Base-by-base conservation (phyloP, 2,329 filamentous ascomycete species). In the Pseudodiploospora longispora region DNA sequence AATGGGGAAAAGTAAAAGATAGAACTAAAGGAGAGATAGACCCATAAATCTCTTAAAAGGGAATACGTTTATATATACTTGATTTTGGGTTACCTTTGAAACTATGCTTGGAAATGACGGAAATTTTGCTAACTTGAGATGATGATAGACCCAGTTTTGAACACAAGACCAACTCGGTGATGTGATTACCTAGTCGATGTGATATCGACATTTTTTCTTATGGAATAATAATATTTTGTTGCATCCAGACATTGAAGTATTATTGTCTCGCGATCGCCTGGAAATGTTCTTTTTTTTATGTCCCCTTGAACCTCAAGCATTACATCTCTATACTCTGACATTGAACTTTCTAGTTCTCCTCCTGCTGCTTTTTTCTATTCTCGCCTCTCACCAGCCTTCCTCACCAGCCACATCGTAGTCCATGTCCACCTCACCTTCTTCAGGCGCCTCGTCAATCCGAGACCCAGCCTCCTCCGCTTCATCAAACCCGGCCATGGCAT, bases 401-500 rank as follows among this genome's bases (percentile, higher is more conserved):
- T 75, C 72, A 37, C 73, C 74, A 3, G 66, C 73, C 12, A 75
- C 69, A 48, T 76, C 74, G 49, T 76, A 77, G 44, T 76, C 74
- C 69, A 75, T 71, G 38, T 73, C 65, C 4, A 62, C 62, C 37
- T 62, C 57, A 34, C 62, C 54, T 33, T 59, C 57, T 12, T 58
- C 53, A 41, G 58, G 55, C 28, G 58, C 59, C 27, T 53, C 53
- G 29, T 46, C 34, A 33, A 41, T 36, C 6, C 5, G 27, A 8
- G 41, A 31, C 37, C 45, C 40, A 44, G 46, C 40, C 5, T 59
- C 57, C 27, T 52, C 51, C 35, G 50, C 53, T 28, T 50, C 54
- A 12, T 48, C 52, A 39, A 52, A 42, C 4, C 49, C 50, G 5
- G 48, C 54, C 58, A 55, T 54, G 35, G 50, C 54, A n/a, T 60